Conservation (phyloP, 176 grass and related monocot species). For the Poa annua region DNA sequence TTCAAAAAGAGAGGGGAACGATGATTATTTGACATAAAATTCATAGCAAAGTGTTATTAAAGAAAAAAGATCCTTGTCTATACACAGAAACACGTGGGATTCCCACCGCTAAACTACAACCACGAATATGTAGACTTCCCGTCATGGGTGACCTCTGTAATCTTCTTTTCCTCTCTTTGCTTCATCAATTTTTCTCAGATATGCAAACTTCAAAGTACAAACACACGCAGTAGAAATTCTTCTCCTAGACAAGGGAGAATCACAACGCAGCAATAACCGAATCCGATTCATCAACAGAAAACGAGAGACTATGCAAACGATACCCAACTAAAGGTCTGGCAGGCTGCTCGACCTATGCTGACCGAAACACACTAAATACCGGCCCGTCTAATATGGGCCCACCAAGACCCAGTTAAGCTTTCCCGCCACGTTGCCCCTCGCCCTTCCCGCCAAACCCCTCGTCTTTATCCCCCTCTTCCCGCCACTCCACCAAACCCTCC, state of each 20-base stretch:
- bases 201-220: not conserved
- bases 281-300: too few species aligned
- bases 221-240: not conserved
- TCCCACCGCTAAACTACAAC: too few species aligned
- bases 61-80: too few species aligned
- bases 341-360: not conserved
- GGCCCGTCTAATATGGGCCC: not conserved
- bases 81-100: not conserved
- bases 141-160: too few species aligned
- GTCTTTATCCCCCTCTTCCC: conserved; percentile 31
- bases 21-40: too few species aligned
- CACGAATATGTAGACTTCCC: not conserved
- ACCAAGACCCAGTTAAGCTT: not conserved
- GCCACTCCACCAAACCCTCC: not conserved
- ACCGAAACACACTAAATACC: not conserved
- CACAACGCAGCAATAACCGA: too few species aligned
- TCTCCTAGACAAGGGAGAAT: too few species aligned
- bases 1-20: too few species aligned
- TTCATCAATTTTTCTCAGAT: too few species aligned
- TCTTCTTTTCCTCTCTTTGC: too few species aligned
- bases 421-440: conserved; percentile 52
- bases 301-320: too few species aligned
- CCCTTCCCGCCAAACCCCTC: conserved; percentile 47
- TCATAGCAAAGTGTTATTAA: too few species aligned
- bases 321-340: not conserved